These are phyloP conservation scores for Verbascum thapsus DNA, from an alignment of 257 asterid genomes.

Conservation along the genomic window DNA sequence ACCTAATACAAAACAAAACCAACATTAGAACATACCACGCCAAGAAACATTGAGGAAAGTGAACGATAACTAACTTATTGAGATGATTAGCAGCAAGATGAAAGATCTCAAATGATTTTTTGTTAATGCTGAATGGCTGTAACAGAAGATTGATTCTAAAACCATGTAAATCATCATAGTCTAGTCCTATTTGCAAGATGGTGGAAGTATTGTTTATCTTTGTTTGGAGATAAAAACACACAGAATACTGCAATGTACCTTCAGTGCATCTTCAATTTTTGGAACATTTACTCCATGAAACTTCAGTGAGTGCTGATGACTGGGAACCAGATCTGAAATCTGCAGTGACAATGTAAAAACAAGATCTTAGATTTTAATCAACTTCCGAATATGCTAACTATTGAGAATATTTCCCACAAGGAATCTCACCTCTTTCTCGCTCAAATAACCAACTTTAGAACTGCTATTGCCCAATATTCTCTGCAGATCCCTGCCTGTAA, in stretches of 20 bases:
- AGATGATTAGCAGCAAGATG: conserved; percentile 15
- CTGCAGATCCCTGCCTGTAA: conserved; percentile 97
- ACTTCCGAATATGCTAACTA: conserved; percentile 10
- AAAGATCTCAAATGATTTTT: conserved; percentile 18
- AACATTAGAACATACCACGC: conserved; percentile 32
- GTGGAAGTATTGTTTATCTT: conserved; percentile 18
- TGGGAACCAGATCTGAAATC: conserved; percentile 68
- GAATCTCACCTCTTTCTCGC: conserved; percentile 74
- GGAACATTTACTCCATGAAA: conserved; percentile 63
- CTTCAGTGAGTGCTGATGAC: conserved; percentile 46
- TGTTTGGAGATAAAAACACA: conserved; percentile 18
- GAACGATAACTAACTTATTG: conserved; percentile 21
- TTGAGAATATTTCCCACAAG: conserved; percentile 18
- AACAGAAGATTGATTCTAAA: conserved; percentile 20
- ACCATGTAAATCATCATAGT: conserved; percentile 6
- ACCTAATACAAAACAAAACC: conserved; percentile 48
- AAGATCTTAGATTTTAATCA: conserved; percentile 34
- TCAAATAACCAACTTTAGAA: conserved; percentile 72
- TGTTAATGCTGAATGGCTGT: conserved; percentile 11
- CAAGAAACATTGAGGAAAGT: conserved; percentile 11
- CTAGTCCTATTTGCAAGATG: conserved; percentile 24
- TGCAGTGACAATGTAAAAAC: conserved; percentile 42
- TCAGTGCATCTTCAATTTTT: conserved; percentile 79
- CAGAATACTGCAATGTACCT: conserved; percentile 45
- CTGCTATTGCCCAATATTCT: conserved; percentile 71